Conservation (phyloP, 2,329 filamentous ascomycete genomes). For the Fusarium armeniacum region DNA sequence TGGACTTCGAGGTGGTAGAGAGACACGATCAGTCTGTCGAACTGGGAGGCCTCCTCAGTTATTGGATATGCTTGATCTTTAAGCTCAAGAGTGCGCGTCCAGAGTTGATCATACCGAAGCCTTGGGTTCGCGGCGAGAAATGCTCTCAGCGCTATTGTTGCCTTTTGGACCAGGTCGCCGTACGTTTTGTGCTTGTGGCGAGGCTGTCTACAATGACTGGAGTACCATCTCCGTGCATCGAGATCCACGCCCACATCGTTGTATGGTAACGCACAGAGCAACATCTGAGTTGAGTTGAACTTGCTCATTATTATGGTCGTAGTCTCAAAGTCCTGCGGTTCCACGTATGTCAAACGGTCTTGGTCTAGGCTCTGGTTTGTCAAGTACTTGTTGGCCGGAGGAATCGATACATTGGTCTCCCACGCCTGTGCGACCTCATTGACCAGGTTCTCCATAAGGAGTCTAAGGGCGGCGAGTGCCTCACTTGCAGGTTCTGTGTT, state of each 20-base stretch:
- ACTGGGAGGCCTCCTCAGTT: background rate
- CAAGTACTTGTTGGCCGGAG: background rate
- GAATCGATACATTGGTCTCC: constrained; percentile 1
- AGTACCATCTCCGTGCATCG: constrained; percentile 28
- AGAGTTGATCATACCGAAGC: constrained; percentile 8
- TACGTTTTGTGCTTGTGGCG: constrained; percentile 5
- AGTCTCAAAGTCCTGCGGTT: constrained; percentile 48
- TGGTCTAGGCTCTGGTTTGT: constrained; percentile 47
- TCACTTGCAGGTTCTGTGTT: background rate
- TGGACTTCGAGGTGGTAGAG: constrained; percentile 42
- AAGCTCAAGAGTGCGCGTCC: constrained; percentile 17
- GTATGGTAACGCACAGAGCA: constrained; percentile 57
- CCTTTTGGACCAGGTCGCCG: constrained; percentile 6
- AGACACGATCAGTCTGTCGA: constrained; percentile 36
- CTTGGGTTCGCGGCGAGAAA: constrained; percentile 20
- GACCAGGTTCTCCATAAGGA: constrained; percentile 45
- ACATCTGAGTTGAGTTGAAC: constrained; percentile 38
- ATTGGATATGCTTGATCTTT: constrained; percentile 1
- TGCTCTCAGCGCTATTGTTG: constrained; percentile 22
- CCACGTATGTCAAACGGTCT: constrained; percentile 57
- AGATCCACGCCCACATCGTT: constrained; percentile 42
- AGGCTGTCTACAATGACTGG: constrained; percentile 3
- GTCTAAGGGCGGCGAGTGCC: constrained; percentile 38
- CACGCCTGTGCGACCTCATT: constrained; percentile 38
- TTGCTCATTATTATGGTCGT: constrained; percentile 18